Evolutionary conservation across 768 basidiomycete genomes (phyloP).

Genomic region (Tylopilus subfusipes): DNA sequence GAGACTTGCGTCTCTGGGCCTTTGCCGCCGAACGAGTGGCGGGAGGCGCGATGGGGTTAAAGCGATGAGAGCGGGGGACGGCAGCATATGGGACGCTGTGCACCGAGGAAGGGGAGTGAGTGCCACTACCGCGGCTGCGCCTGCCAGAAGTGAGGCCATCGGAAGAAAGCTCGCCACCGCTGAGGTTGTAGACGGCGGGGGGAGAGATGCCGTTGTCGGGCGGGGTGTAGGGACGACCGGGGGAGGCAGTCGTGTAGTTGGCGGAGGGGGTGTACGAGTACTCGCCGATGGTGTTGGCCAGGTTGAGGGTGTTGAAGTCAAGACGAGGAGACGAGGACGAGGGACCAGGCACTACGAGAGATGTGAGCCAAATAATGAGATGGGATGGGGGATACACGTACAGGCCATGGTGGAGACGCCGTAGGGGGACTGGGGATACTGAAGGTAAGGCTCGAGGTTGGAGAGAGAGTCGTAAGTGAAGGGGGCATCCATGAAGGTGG

Average conservation of each 20-base stretch:
- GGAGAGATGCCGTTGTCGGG: slow-evolving; percentile 65
- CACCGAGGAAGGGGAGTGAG: slow-evolving; percentile 47
- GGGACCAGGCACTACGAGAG: slow-evolving; percentile 46
- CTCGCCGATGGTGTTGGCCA: slow-evolving; percentile 54
- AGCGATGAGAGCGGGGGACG: slow-evolving; percentile 73
- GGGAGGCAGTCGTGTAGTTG: slow-evolving; percentile 50
- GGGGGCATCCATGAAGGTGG: slow-evolving; percentile 48
- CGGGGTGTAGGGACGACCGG: slow-evolving; percentile 67
- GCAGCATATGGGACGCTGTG: slow-evolving; percentile 53
- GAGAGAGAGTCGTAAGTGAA: slow-evolving; percentile 45
- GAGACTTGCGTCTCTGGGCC: slow-evolving; percentile 42
- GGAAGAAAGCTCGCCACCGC: slow-evolving; percentile 69
- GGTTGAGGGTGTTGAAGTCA: slow-evolving; percentile 60
- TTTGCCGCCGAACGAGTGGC: slow-evolving; percentile 53
- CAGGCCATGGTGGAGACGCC: slow-evolving; percentile 59
- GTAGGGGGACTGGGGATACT: slow-evolving; percentile 65
- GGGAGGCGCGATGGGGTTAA: slow-evolving; percentile 63
- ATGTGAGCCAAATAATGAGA: slow-evolving; percentile 7
- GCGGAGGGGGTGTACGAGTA: slow-evolving; percentile 54
- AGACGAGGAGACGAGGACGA: slow-evolving; percentile 55
- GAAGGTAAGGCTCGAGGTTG: slow-evolving; percentile 55
- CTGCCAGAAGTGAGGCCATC: slow-evolving; percentile 63
- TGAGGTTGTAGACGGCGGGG: slow-evolving; percentile 68
- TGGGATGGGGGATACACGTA: slow-evolving; percentile 36
- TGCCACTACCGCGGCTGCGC: slow-evolving; percentile 69